Evolutionary conservation across 257 asterid species (phyloP).

Genomic region (Ehretia macrophylla): DNA sequence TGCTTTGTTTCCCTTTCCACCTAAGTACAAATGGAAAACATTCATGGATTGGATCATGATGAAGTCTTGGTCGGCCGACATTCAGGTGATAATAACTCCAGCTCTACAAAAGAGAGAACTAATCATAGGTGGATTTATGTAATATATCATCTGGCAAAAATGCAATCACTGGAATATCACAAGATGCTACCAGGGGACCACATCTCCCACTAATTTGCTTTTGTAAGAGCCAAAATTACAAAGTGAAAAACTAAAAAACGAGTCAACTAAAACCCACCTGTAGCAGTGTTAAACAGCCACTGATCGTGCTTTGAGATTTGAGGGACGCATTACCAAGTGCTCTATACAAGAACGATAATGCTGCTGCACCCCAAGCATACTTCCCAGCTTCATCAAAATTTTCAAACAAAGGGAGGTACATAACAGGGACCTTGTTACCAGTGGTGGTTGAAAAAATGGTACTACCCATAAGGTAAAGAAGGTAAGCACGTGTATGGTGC

Average conservation of each 20-base stretch:
- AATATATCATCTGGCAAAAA: slow-evolving; percentile 4
- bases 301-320: slow-evolving; percentile 88
- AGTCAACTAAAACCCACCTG: slow-evolving; percentile 54
- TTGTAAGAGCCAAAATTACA: background rate
- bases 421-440: slow-evolving; percentile 93
- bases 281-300: slow-evolving; percentile 84
- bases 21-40: slow-evolving; percentile 95
- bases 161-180: slow-evolving; percentile 3
- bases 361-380: slow-evolving; percentile 98
- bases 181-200: background rate
- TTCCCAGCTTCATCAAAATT: slow-evolving; percentile 84
- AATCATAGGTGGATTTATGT: slow-evolving; percentile 13
- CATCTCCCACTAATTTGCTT: background rate
- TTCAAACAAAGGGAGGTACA: slow-evolving; percentile 94
- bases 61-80: slow-evolving; percentile 86
- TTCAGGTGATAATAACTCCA: slow-evolving; percentile 97
- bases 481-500: slow-evolving; percentile 81
- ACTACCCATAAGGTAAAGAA: slow-evolving; percentile 90
- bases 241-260: slow-evolving; percentile 8
- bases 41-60: slow-evolving; percentile 87
- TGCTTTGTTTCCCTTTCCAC: slow-evolving; percentile 96
- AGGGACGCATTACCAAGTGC: slow-evolving; percentile 96
- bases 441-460: slow-evolving; percentile 95
- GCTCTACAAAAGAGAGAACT: slow-evolving; percentile 58
- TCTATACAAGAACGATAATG: slow-evolving; percentile 84